A percentile compares a stretch with the other conserved stretches of the same genome.
These are phyloP conservation scores for Leishmania tarentolae DNA, from an alignment of 208 protist genomes.

Conservation along the genomic window DNA sequence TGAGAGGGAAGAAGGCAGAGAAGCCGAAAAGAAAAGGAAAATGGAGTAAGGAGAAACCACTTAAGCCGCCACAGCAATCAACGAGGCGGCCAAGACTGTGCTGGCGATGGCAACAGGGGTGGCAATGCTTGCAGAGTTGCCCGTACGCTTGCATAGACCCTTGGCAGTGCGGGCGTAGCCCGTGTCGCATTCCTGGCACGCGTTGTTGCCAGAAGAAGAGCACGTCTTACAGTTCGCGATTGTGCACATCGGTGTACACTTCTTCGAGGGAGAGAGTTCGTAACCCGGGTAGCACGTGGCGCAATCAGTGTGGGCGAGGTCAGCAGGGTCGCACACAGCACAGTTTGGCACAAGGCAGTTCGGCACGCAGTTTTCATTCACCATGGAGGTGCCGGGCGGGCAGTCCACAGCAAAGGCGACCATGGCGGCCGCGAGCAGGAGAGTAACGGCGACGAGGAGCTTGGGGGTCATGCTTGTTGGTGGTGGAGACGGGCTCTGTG, in stretches of 20 bases:
- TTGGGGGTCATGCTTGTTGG: not conserved
- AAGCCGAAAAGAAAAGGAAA: too few species aligned
- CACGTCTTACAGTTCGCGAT: not conserved
- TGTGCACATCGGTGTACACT: not conserved
- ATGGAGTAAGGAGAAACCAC: too few species aligned
- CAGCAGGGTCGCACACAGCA: not conserved
- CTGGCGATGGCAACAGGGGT: not conserved
- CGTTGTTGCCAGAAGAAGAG: not conserved
- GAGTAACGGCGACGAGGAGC: not conserved
- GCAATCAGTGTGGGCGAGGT: not conserved
- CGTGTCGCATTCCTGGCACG: not conserved
- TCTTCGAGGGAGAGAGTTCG: not conserved
- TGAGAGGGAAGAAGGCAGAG: too few species aligned
- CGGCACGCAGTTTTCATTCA: not conserved
- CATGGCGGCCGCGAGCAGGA: not conserved
- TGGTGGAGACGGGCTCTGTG: too few species aligned
- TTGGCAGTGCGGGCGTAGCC: not conserved
- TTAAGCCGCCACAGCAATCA: too few species aligned
- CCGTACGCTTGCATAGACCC: not conserved
- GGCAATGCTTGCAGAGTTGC: not conserved
- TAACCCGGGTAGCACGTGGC: not conserved
- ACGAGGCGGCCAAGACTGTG: not conserved
- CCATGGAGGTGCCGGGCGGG: not conserved
- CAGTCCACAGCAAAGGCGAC: not conserved
- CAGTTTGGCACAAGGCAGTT: conserved; percentile 1